Evolutionary conservation across 495 filamentous ascomycete genomes (phyloP).

Genomic region (Opeltia flavorubescens): DNA sequence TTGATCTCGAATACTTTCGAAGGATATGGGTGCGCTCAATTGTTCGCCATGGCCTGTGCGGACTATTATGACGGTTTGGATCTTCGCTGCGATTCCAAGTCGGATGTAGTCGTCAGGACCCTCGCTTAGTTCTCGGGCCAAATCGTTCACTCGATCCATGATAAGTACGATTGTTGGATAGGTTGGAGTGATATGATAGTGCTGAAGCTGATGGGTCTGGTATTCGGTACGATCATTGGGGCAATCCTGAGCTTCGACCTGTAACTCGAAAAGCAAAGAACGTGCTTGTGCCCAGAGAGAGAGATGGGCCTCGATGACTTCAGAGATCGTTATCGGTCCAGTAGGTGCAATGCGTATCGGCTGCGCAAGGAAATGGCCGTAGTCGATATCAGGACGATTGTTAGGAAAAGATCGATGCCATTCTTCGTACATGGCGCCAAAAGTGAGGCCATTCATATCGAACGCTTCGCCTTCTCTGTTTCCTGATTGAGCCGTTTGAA

Average conservation of each 20-base stretch:
- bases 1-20: not conserved
- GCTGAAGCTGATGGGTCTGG: not conserved
- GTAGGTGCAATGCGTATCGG: not conserved
- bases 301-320: not conserved
- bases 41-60: not conserved
- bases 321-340: not conserved
- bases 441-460: not conserved
- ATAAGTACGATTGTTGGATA: not conserved
- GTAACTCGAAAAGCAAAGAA: not conserved
- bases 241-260: not conserved
- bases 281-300: not conserved
- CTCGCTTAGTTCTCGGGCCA: not conserved
- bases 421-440: not conserved
- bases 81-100: not conserved
- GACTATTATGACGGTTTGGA: not conserved
- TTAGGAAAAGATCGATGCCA: not conserved
- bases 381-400: not conserved
- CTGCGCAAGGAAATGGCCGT: not conserved
- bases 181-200: not conserved
- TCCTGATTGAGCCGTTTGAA: not conserved
- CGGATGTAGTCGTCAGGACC: not conserved
- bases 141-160: not conserved
- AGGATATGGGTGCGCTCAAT: not conserved
- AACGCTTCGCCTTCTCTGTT: not conserved
- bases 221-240: not conserved